These are phyloP conservation scores for Phlyctochytrium planicorne DNA, from an alignment of 192 early-diverging fungal species.

Conservation along the genomic window DNA sequence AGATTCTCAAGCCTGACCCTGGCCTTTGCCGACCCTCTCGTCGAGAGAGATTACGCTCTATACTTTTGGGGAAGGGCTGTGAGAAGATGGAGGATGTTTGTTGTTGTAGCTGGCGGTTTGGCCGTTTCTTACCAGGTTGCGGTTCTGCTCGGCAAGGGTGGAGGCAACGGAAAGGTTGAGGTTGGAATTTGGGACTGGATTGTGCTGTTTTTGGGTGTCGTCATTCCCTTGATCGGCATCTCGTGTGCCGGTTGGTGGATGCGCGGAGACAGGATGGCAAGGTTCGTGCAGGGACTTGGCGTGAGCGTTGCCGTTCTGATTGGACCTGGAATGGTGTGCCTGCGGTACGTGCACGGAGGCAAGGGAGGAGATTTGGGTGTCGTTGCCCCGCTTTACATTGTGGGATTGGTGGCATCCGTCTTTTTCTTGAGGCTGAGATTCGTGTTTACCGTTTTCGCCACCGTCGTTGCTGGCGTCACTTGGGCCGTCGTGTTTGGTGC, in stretches of 20 bases:
- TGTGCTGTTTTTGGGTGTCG: slow-evolving; percentile 12
- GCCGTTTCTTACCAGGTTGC: slow-evolving; percentile 27
- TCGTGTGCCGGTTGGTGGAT: neutral
- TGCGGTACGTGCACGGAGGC: slow-evolving; percentile 27
- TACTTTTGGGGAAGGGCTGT: slow-evolving; percentile 28
- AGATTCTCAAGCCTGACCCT: slow-evolving; percentile 26
- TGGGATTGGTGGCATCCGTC: slow-evolving; percentile 38
- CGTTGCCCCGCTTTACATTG: slow-evolving; percentile 50
- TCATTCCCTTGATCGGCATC: slow-evolving; percentile 15
- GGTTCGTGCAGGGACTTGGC: slow-evolving; percentile 38
- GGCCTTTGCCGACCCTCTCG: slow-evolving; percentile 27
- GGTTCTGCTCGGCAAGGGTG: slow-evolving; percentile 16
- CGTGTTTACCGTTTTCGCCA: slow-evolving; percentile 34
- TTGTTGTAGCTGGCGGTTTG: slow-evolving; percentile 26
- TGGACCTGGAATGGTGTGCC: slow-evolving; percentile 44
- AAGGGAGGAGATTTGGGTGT: slow-evolving; percentile 23
- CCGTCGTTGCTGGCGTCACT: slow-evolving; percentile 30
- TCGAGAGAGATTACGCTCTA: slow-evolving; percentile 28
- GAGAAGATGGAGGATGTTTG: slow-evolving; percentile 30
- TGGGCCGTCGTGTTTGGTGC: slow-evolving; percentile 40
- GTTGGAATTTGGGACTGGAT: slow-evolving; percentile 18
- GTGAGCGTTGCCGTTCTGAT: slow-evolving; percentile 35
- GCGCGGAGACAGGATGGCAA: slow-evolving; percentile 5
- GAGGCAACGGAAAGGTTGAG: slow-evolving; percentile 5
- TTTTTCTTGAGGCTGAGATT: slow-evolving; percentile 51